A percentile compares a stretch with the other conserved stretches of the same genome.
These are phyloP conservation scores for Mimosa bimucronata DNA, from an alignment of 306 rosid genomes.

Conservation along the genomic window DNA sequence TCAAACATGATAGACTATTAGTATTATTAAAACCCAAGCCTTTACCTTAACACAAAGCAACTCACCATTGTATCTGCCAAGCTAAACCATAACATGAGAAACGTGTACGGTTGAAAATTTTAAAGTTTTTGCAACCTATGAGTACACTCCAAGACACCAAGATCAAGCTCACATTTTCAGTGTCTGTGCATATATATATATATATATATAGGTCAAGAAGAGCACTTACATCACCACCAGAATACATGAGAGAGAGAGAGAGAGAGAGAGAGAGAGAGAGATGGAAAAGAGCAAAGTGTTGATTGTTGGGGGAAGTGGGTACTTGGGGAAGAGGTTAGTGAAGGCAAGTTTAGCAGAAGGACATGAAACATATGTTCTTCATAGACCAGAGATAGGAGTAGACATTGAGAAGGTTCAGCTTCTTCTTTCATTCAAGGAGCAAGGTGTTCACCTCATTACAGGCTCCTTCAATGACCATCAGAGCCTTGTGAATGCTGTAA, in stretches of 20 bases:
- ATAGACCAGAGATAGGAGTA: constrained; percentile 68
- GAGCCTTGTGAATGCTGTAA: constrained; percentile 64
- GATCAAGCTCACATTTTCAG: not conserved
- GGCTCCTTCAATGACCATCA: constrained; percentile 58
- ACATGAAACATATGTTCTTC: constrained; percentile 61
- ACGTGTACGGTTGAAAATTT: not conserved
- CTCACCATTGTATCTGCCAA: constrained; percentile 5
- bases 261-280: not conserved
- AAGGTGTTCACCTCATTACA: constrained; percentile 58
- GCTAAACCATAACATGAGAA: constrained; percentile 3
- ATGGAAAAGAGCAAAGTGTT: constrained; percentile 60
- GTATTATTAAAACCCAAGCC: not conserved
- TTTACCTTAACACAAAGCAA: constrained; percentile 28
- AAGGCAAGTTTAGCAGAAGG: constrained; percentile 63
- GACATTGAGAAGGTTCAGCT: constrained; percentile 72
- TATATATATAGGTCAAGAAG: not conserved
- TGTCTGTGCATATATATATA: not conserved
- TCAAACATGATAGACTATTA: too few relatives aligned
- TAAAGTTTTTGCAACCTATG: not conserved
- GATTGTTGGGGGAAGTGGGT: constrained; percentile 81
- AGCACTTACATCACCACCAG: not conserved
- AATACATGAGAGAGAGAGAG: not conserved
- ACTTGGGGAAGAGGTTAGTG: constrained; percentile 75
- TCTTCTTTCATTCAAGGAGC: constrained; percentile 59
- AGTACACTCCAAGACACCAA: constrained; percentile 28